Conservation (phyloP, 192 early-diverging fungal genomes). For the Gryganskiella cystojenkinii region DNA sequence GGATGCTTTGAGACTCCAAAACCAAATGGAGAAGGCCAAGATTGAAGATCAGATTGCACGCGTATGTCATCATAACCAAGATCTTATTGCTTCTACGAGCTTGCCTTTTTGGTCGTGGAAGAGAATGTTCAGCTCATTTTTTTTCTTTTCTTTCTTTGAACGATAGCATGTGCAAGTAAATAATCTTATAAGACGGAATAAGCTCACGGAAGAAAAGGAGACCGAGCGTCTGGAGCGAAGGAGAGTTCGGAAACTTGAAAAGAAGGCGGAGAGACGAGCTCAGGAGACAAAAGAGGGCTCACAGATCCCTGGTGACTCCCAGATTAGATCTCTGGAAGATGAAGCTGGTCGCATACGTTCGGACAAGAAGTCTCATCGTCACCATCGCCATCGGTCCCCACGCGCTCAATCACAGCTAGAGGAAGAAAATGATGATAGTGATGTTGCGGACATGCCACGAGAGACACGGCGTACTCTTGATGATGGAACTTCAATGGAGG, state of each 20-base stretch:
- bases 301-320: neutral
- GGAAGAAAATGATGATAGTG: slow-evolving; percentile 4
- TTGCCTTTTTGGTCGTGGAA: neutral
- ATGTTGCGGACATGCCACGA: neutral
- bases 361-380: slow-evolving; percentile 19
- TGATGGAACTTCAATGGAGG: neutral
- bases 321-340: neutral
- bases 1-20: slow-evolving; percentile 30
- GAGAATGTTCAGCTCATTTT: neutral
- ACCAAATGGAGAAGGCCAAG: slow-evolving; percentile 21
- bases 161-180: slow-evolving; percentile 33
- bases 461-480: neutral
- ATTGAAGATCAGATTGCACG: slow-evolving; percentile 42
- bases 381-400: slow-evolving; percentile 35
- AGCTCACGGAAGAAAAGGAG: slow-evolving; percentile 27
- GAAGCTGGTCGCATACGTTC: slow-evolving; percentile 9
- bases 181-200: slow-evolving; percentile 39
- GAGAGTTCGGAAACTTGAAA: slow-evolving; percentile 12
- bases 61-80: slow-evolving; percentile 5
- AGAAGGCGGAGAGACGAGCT: slow-evolving; percentile 24
- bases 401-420: neutral
- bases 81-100: neutral
- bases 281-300: neutral
- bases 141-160: neutral
- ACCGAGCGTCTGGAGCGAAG: slow-evolving; percentile 20